Base-by-base conservation (phyloP, 164 flowering plant genomes). In the Liriodendron chinense region DNA sequence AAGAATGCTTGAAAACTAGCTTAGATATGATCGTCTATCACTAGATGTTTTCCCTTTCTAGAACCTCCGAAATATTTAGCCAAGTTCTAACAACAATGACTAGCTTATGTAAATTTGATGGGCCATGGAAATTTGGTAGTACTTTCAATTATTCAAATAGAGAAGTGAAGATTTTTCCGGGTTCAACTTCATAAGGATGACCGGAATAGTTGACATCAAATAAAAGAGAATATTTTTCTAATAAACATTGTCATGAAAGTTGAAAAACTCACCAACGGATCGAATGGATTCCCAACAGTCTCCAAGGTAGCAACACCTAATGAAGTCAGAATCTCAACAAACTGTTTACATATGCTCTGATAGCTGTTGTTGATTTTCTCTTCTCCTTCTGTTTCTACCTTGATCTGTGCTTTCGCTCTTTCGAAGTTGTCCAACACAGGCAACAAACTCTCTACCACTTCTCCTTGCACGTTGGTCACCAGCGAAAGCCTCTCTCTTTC, bases 261-360 rank as follows among this genome's bases (percentile, higher is more conserved):
- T 9, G 20, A 63, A 69, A 65, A 79, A 85, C 96, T 92, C 78
- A 96, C 99, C 96, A 86, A 49, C 56, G 99, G 98, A 82, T 96
- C 96, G 81, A 94, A 96, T 4, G 90, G 89, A 10, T 83, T 83
- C 34, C 95, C 93, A 72, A 86, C 79, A 1, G 99, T 88, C 84
- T 91, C 94, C 75, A 93, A 96, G 47, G 89, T 83, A 10, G 73
- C 88, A 75, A 95, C 96, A 61, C 92, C 89, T 65, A 93, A 83
- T 3, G 94, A 89, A 34, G 71, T 80, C n/a, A 95, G 79, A 85
- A 91, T 84, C 84, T 96, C 99, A 28, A 77, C 65, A 64, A 96
- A 94, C 80, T 96, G 99, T 83, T 96, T 96, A 73, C 88, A 89
- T 72, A 96, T 94, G 86, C 93, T 89, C 81, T 96, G 99, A 66